Conservation (phyloP, 352 stramenopile species). For the Phytophthora rubi region DNA sequence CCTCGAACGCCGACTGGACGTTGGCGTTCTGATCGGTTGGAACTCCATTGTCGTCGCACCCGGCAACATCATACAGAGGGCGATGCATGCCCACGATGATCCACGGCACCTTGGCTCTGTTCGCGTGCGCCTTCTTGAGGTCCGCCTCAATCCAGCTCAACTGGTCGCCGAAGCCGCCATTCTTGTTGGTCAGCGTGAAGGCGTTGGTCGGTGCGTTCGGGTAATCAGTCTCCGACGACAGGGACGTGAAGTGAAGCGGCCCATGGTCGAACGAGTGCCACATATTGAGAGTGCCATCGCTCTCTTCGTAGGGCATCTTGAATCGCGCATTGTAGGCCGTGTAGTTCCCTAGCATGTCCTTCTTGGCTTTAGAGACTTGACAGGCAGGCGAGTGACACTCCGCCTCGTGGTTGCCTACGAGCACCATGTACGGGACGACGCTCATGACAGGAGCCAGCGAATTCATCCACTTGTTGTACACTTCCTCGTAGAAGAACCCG, state of each 20-base stretch:
- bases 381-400: conserved; percentile 50
- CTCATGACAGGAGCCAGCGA: conserved; percentile 42
- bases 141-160: conserved; percentile 56
- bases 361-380: conserved; percentile 26
- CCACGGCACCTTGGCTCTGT: conserved; percentile 50
- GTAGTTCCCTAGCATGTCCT: conserved; percentile 52
- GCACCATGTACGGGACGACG: conserved; percentile 69
- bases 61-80: conserved; percentile 44
- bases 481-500: conserved; percentile 44
- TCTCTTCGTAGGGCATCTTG: conserved; percentile 44
- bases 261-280: conserved; percentile 49
- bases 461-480: conserved; percentile 79
- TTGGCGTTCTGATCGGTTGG: conserved; percentile 13
- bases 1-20: conserved; percentile 53
- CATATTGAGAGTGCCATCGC: conserved; percentile 42
- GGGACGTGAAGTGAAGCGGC: conserved; percentile 66
- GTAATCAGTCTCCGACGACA: conserved; percentile 74
- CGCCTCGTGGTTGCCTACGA: conserved; percentile 76
- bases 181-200: conserved; percentile 38
- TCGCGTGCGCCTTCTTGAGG: conserved; percentile 41
- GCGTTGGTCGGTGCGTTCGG: conserved; percentile 39
- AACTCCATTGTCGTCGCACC: conserved; percentile 9
- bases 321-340: conserved; percentile 52
- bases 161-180: conserved; percentile 45
- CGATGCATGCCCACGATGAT: conserved; percentile 57